A percentile compares a stretch with the other conserved stretches of the same genome.
phyloP scores from a whole-genome alignment of 495 filamentous ascomycete species.

The Penicillium steckii region DNA sequence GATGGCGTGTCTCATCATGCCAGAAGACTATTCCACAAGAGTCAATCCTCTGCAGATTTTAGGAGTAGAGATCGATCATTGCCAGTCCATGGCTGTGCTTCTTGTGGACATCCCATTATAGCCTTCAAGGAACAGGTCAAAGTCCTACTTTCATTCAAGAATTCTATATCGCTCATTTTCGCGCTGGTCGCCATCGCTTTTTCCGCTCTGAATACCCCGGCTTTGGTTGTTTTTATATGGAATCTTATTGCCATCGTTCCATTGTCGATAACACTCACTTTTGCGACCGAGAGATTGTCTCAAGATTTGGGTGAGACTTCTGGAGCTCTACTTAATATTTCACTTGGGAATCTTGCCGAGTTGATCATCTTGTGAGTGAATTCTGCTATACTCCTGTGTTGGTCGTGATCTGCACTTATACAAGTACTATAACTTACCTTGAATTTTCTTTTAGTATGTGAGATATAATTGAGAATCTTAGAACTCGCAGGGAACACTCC shows the following conservation, averaged over 20 bases:
- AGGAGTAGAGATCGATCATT: constrained; percentile 1
- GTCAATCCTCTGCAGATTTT: not conserved
- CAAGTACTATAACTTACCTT: not conserved
- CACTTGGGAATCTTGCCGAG: constrained; percentile 23
- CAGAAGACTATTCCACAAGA: constrained; percentile 1
- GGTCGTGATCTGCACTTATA: not conserved
- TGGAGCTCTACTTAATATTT: constrained; percentile 24
- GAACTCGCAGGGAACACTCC: not conserved
- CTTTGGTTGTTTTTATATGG: constrained; percentile 17
- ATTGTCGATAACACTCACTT: constrained; percentile 17
- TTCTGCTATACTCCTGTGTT: too few species aligned
- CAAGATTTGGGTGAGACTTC: constrained; percentile 19
- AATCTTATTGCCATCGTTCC: constrained; percentile 30
- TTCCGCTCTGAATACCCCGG: not conserved
- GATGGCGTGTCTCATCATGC: not conserved
- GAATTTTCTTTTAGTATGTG: not conserved
- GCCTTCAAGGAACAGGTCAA: not conserved
- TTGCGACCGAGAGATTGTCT: constrained; percentile 24
- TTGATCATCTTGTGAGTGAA: constrained; percentile 22
- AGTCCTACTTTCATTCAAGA: not conserved
- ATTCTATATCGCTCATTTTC: constrained; percentile 2
- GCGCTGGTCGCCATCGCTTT: constrained; percentile 4
- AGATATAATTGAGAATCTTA: not conserved
- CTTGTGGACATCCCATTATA: constrained; percentile 1
- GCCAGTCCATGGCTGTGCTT: not conserved